A percentile compares a stretch with the other conserved stretches of the same genome.
phyloP scores from a whole-genome alignment of 176 grass and related monocot genomes.

The sorghum (Sorghum bicolor) region DNA sequence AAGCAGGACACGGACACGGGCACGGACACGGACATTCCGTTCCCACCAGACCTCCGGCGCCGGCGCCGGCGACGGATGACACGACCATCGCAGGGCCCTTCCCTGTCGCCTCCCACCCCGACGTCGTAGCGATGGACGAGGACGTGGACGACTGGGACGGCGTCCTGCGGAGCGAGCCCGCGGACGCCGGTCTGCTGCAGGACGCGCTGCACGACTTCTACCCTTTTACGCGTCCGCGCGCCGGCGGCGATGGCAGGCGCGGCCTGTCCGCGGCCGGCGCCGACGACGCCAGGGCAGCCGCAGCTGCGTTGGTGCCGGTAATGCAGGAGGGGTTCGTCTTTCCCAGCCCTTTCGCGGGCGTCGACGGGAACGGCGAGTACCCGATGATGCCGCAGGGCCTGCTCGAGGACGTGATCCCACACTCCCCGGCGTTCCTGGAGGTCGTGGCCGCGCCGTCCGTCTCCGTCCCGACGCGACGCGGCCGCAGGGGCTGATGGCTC shows the following conservation, averaged over 20 bases:
- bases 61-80: neutral
- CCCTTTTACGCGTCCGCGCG: conserved; percentile 17
- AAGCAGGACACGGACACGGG: conserved; percentile 19
- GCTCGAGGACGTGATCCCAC: conserved; percentile 69
- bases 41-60: neutral
- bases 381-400: conserved; percentile 54
- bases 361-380: neutral
- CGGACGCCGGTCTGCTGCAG: conserved; percentile 67
- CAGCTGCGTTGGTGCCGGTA: neutral
- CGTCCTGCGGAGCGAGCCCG: conserved; percentile 53
- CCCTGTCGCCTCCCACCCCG: neutral
- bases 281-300: neutral
- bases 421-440: conserved; percentile 60
- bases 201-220: conserved; percentile 84
- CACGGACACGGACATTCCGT: conserved; percentile 10
- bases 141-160: conserved; percentile 42
- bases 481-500: conserved; percentile 4
- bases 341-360: neutral
- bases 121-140: neutral
- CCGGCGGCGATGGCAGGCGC: neutral
- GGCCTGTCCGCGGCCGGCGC: neutral
- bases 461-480: neutral
- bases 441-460: conserved; percentile 32
- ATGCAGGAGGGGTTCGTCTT: conserved; percentile 22
- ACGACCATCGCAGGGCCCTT: neutral